Evolutionary conservation across 2,329 filamentous ascomycete genomes (phyloP).

Genomic region (Trichoderma semiorbis): DNA sequence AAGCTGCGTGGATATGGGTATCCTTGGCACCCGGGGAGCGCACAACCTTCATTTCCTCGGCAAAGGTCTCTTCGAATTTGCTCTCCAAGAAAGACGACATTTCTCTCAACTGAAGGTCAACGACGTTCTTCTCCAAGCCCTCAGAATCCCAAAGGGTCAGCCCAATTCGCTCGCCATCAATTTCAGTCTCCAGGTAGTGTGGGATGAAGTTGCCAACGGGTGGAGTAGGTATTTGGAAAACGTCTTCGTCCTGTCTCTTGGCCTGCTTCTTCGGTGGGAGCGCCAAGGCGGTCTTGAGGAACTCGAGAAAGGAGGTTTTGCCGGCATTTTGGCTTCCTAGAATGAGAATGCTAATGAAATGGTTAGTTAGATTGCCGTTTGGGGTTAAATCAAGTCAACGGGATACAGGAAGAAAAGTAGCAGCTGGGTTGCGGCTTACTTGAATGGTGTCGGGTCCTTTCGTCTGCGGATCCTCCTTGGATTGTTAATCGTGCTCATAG

Average conservation of each 20-base stretch:
- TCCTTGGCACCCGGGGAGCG: constrained; percentile 89
- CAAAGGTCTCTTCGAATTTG: constrained; percentile 97
- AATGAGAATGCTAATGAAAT: constrained; percentile 69
- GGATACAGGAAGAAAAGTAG: neutral
- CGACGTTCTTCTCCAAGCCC: constrained; percentile 89
- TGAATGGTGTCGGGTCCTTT: constrained; percentile 97
- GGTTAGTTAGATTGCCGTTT: neutral
- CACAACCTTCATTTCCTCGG: constrained; percentile 95
- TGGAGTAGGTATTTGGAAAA: constrained; percentile 49
- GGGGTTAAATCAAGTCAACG: neutral
- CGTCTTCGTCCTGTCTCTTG: constrained; percentile 56
- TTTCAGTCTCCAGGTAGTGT: constrained; percentile 90
- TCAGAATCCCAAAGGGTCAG: constrained; percentile 96
- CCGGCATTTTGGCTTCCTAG: constrained; percentile 83
- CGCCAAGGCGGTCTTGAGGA: constrained; percentile 81
- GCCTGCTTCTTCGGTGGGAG: constrained; percentile 75
- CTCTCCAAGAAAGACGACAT: constrained; percentile 91
- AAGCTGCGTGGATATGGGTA: constrained; percentile 95
- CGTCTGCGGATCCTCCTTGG: constrained; percentile 86
- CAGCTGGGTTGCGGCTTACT: constrained; percentile 62
- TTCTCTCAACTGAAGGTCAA: constrained; percentile 89
- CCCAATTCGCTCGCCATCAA: constrained; percentile 86
- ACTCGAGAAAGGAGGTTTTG: constrained; percentile 96
- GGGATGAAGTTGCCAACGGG: constrained; percentile 73
- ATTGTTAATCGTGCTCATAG: constrained; percentile 87